phyloP scores from a whole-genome alignment of 1,284 basidiomycete species.

The Tremellales sp. region DNA sequence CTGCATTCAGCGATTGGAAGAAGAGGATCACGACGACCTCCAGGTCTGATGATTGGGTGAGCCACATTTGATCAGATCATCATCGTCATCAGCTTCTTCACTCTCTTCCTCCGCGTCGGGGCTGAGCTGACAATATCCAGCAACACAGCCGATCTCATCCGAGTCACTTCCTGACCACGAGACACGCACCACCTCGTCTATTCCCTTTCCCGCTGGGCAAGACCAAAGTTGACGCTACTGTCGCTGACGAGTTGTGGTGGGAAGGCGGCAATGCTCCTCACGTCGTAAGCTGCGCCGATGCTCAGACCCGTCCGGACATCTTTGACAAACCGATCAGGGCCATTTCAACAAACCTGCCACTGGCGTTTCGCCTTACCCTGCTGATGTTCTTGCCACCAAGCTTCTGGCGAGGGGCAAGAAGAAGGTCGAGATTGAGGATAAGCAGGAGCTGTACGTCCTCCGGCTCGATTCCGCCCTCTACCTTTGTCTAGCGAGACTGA shows the following conservation, averaged over 20 bases:
- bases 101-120: background rate
- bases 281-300: slow-evolving; percentile 28
- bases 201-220: slow-evolving; percentile 41
- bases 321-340: slow-evolving; percentile 16
- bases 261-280: slow-evolving; percentile 41
- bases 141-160: slow-evolving; percentile 36
- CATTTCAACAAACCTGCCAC: slow-evolving; percentile 32
- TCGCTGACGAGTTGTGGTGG: slow-evolving; percentile 41
- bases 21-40: slow-evolving; percentile 9
- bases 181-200: slow-evolving; percentile 27
- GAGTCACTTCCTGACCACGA: slow-evolving; percentile 35
- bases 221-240: slow-evolving; percentile 25
- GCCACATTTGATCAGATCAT: too few relatives aligned
- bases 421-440: slow-evolving; percentile 26
- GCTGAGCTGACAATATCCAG: too few relatives aligned
- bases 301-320: background rate
- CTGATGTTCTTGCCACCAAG: slow-evolving; percentile 15
- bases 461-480: background rate
- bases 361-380: slow-evolving; percentile 11
- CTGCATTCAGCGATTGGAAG: slow-evolving; percentile 10
- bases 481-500: background rate
- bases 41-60: slow-evolving; percentile 25
- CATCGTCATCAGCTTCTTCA: too few relatives aligned
- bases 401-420: slow-evolving; percentile 21
- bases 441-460: slow-evolving; percentile 20